A percentile compares a stretch with the other conserved stretches of the same genome.
Evolutionary conservation across 1,139 yeast species (phyloP).

Genomic region (Yamadazyma jaroonii): DNA sequence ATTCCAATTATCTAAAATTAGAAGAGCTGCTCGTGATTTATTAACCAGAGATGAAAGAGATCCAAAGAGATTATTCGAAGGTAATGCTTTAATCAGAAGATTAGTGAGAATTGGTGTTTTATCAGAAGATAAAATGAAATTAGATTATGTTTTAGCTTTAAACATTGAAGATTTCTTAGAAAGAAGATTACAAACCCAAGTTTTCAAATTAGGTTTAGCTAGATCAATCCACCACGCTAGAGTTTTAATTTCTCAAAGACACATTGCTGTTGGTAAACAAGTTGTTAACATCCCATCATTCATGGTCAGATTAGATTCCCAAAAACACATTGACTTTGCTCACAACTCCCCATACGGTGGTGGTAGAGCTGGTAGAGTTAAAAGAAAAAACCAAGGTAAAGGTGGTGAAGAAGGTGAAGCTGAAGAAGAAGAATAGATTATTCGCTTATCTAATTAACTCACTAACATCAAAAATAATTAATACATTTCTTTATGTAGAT

Average conservation of each 20-base stretch:
- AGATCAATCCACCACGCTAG: conserved; percentile 99
- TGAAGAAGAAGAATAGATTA: conserved; percentile 58
- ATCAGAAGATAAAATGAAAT: conserved; percentile 99
- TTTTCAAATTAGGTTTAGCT: conserved; percentile 99
- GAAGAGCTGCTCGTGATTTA: conserved; percentile 99
- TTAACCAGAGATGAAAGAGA: conserved; percentile 99
- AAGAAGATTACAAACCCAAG: conserved; percentile 99
- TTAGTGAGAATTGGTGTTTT: conserved; percentile 98
- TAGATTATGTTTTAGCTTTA: conserved; percentile 99
- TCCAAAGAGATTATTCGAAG: conserved; percentile 99
- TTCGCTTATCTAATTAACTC: conserved; percentile 6
- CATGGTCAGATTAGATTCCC: conserved; percentile 99
- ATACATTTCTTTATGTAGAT: conserved; percentile 6
- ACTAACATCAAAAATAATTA: conserved; percentile 1
- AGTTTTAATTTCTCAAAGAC: conserved; percentile 98
- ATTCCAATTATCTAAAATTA: conserved; percentile 98
- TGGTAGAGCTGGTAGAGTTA: conserved; percentile 99
- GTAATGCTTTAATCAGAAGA: conserved; percentile 99
- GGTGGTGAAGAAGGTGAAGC: conserved; percentile 59
- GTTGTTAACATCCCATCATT: conserved; percentile 97
- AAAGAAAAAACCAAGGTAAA: conserved; percentile 91
- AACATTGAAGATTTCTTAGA: conserved; percentile 99
- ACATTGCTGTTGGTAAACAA: conserved; percentile 99
- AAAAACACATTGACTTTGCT: conserved; percentile 99
- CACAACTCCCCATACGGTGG: conserved; percentile 99